Evolutionary conservation across 2,329 filamentous ascomycete genomes (phyloP), one percentile per base, ranked within the genome.

Genomic region (Daldinia sp.): DNA sequence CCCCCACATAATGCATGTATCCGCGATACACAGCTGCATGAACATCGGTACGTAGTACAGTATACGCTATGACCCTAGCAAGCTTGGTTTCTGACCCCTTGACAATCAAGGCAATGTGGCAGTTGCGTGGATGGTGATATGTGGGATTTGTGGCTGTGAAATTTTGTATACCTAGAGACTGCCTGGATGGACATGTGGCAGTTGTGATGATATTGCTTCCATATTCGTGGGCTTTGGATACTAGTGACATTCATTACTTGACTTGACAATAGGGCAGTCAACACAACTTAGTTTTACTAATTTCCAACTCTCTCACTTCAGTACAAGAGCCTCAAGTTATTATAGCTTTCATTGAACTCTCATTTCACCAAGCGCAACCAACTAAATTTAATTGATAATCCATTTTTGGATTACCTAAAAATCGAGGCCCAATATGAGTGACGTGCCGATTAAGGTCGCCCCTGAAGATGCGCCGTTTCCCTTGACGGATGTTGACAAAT

Each of bases 401-500:
- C 47, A 11, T n/a, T 25, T 10, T 48, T 11, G 13, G 15, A 13
- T 25, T 19, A 29, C 11, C 21, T 9, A 1, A 53, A 37, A 1
- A 17, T 39, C 5, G 11, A 53, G 41, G 13, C 21, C 19, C 5
- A 61, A 60, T 5, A 84, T 84, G 82, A 78, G 78, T 17, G 76
- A 82, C 58, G 60, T 72, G 34, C 52, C 69, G 17, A 23, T 39
- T 35, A 59, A 64, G 29, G 37, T 49, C 30, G 19, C 68, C 61
- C 57, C 41, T 2, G 78, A 78, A 51, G 80, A 85, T 35, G 64
- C 80, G 5, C 82, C 85, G 1, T 89, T 89, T 64, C 83, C 84
- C n/a, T 74, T 89, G 64, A 88, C 85, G 0, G 85, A 85, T 2
- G 76, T 81, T 37, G 86, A 89, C 73, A 83, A 77, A 73, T 84